These are phyloP conservation scores for Wickerhamomyces chambardii DNA, from an alignment of 805 yeast species.

Conservation along the genomic window DNA sequence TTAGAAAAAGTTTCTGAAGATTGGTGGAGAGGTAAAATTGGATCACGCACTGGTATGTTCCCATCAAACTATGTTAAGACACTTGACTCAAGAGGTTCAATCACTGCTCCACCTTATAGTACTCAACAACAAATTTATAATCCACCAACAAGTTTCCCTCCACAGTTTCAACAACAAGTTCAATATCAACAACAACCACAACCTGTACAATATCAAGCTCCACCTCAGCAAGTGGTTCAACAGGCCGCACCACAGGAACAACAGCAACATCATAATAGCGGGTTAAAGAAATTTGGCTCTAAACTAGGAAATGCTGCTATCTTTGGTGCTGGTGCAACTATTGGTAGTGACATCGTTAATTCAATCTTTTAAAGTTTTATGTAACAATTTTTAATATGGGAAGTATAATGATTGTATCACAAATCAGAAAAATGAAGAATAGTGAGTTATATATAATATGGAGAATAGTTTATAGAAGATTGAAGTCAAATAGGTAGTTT, in stretches of 20 bases:
- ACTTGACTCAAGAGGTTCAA: conserved; percentile 4
- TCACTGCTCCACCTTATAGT: conserved; percentile 8
- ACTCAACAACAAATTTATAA: conserved; percentile 5
- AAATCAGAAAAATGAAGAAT: too few relatives aligned
- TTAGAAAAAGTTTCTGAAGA: conserved; percentile 69
- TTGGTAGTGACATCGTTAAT: conserved; percentile 77
- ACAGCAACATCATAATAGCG: conserved; percentile 22
- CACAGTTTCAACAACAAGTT: conserved; percentile 18
- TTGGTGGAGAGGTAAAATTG: conserved; percentile 83
- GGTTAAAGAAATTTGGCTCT: conserved; percentile 58
- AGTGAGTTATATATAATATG: too few relatives aligned
- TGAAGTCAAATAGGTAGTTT: too few relatives aligned
- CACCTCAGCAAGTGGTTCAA: conserved; percentile 19
- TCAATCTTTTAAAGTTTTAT: conserved; percentile 41
- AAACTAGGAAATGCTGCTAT: conserved; percentile 88
- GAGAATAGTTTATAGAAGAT: too few relatives aligned
- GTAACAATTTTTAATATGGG: too few relatives aligned
- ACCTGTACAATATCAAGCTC: conserved; percentile 24
- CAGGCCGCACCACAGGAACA: conserved; percentile 22
- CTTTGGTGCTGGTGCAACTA: conserved; percentile 94
- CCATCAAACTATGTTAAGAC: conserved; percentile 77
- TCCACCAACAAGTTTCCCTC: conserved; percentile 4
- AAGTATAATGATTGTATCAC: too few relatives aligned
- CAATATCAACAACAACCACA: conserved; percentile 20
- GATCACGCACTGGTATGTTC: conserved; percentile 67